Conservation (phyloP, 139 green algal genomes). For the Closterium sp. region DNA sequence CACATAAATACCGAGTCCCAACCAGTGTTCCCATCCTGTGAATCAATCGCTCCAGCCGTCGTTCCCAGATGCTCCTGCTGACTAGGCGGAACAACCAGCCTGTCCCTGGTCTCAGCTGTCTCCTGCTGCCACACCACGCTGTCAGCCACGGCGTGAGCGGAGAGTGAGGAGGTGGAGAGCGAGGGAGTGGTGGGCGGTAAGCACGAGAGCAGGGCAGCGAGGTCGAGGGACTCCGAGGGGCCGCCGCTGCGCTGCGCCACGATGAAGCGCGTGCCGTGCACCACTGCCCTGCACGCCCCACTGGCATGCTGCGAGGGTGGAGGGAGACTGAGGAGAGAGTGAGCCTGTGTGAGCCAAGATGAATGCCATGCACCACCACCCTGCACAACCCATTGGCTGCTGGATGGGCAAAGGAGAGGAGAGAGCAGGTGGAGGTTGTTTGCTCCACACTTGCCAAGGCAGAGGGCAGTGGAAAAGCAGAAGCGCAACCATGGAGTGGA, state of each 20-base stretch:
- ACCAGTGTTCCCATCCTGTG: not conserved
- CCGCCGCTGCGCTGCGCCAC: not conserved
- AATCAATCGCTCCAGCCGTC: not conserved
- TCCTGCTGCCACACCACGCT: not conserved
- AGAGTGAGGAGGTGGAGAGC: not conserved
- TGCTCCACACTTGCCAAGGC: too few relatives aligned
- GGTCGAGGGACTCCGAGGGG: not conserved
- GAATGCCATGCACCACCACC: too few relatives aligned
- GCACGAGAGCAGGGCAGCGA: not conserved
- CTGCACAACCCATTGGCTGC: too few relatives aligned
- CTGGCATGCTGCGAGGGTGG: not conserved
- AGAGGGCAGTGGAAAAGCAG: too few relatives aligned
- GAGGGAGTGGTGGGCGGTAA: too few relatives aligned
- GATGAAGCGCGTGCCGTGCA: not conserved
- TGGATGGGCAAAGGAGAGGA: too few relatives aligned
- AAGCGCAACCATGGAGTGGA: too few relatives aligned
- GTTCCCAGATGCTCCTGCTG: not conserved
- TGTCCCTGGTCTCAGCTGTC: not conserved
- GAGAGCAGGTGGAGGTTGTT: too few relatives aligned
- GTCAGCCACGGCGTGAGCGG: not conserved
- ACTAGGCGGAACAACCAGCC: not conserved
- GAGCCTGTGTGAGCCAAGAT: too few relatives aligned
- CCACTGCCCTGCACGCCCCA: not conserved
- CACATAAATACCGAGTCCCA: not conserved
- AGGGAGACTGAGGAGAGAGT: not conserved